A percentile compares a stretch with the other conserved stretches of the same genome.
These are phyloP conservation scores for Moesziomyces globuligerus DNA, from an alignment of 1,284 basidiomycete genomes.

Conservation along the genomic window DNA sequence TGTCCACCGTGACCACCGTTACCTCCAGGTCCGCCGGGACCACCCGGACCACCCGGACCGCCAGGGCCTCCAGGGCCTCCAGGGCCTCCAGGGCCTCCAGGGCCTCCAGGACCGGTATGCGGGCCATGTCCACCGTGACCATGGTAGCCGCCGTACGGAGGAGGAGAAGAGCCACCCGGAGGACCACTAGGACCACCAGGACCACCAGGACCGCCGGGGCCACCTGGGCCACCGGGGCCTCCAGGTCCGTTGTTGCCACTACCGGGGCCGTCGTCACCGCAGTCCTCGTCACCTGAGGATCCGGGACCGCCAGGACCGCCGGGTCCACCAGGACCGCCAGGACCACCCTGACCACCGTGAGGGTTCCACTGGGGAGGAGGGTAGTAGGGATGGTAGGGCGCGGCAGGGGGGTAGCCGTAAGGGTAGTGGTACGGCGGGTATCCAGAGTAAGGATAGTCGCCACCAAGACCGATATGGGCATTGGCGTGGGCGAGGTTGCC, in stretches of 20 bases:
- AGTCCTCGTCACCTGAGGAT: neutral
- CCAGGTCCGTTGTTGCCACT: neutral
- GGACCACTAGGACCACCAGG: neutral
- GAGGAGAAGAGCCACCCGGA: no score
- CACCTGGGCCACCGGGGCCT: neutral
- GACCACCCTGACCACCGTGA: neutral
- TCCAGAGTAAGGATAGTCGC: slow-evolving; percentile 1
- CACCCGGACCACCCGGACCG: neutral
- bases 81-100: neutral
- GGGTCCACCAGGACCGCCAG: neutral
- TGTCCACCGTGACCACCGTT: neutral
- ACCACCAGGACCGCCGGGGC: neutral
- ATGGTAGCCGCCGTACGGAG: neutral
- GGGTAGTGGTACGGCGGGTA: slow-evolving; percentile 1
- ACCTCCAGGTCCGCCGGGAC: neutral
- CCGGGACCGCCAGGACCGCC: no score
- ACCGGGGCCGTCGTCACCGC: neutral
- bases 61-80: neutral
- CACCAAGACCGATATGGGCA: slow-evolving; percentile 2
- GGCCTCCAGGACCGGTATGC: neutral
- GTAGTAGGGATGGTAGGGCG: no score
- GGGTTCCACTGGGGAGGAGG: no score
- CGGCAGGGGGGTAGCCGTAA: neutral
- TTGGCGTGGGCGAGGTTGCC: slow-evolving; percentile 5
- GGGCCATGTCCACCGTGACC: neutral